phyloP scores from a whole-genome alignment of 345 rosid genomes.

The Trapa bicornis region DNA sequence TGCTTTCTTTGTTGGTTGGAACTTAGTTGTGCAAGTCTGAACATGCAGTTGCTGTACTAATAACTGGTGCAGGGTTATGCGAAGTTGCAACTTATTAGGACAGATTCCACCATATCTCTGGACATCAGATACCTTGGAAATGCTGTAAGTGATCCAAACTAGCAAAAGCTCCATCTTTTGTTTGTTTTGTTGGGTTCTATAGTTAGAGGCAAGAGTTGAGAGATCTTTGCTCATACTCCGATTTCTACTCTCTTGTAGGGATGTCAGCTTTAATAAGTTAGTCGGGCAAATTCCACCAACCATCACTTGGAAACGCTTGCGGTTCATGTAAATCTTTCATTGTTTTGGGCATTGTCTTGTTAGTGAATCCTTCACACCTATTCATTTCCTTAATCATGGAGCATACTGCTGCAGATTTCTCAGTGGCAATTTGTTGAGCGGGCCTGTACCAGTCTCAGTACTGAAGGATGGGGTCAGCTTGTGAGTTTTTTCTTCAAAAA shows the following conservation, averaged over 20 bases:
- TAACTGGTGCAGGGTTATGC: conserved; percentile 23
- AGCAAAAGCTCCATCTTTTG: background rate
- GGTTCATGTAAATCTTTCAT: conserved; percentile 23
- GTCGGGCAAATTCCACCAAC: conserved; percentile 27
- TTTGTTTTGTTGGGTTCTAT: background rate
- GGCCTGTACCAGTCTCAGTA: conserved; percentile 25
- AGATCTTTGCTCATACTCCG: background rate
- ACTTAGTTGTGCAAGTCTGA: background rate
- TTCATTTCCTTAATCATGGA: background rate
- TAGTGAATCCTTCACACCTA: background rate
- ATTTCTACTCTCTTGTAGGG: conserved; percentile 20
- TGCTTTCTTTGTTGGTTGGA: background rate
- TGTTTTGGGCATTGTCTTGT: background rate
- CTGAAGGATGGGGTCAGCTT: conserved; percentile 21
- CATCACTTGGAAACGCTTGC: conserved; percentile 10
- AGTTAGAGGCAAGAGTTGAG: background rate
- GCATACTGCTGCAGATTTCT: conserved; percentile 18
- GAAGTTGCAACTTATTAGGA: conserved; percentile 32
- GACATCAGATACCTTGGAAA: conserved; percentile 12
- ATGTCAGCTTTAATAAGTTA: conserved; percentile 44
- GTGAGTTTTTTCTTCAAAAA: conserved; percentile 19
- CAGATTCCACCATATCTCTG: conserved; percentile 16
- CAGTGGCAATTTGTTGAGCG: conserved; percentile 25
- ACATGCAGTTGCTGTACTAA: background rate
- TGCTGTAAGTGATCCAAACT: conserved; percentile 13